phyloP scores from a whole-genome alignment of 129 eudicot species.

The Artemisia argyi region DNA sequence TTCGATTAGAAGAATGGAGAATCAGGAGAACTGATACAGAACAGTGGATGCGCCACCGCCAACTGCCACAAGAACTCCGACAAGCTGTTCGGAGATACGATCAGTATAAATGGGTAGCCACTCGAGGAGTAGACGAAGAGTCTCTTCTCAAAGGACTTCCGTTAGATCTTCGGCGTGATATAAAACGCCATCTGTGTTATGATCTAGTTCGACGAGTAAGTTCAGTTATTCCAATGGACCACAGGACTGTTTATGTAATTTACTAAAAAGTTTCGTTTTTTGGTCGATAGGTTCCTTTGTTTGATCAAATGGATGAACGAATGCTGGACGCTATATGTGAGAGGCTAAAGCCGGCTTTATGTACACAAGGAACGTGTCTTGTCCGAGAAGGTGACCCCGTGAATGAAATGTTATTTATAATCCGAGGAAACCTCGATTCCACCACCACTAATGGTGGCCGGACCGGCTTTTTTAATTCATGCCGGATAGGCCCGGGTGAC shows the following conservation, averaged over 20 bases:
- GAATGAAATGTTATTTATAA: conserved; percentile 61
- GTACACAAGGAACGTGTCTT: conserved; percentile 54
- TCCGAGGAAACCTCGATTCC: conserved; percentile 56
- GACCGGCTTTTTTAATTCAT: conserved; percentile 55
- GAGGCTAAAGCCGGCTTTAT: conserved; percentile 57
- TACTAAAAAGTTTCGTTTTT: neutral
- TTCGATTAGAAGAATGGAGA: conserved; percentile 90
- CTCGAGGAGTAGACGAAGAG: conserved; percentile 88
- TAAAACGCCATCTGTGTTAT: conserved; percentile 83
- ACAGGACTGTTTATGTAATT: neutral
- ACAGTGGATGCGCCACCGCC: conserved; percentile 96
- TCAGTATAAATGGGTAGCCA: conserved; percentile 89
- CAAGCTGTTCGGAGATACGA: conserved; percentile 76
- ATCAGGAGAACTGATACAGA: conserved; percentile 84
- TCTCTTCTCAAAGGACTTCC: conserved; percentile 75
- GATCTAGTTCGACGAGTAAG: conserved; percentile 85
- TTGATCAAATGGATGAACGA: conserved; percentile 68
- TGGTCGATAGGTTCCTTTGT: conserved; percentile 49
- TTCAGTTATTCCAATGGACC: neutral
- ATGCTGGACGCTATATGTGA: conserved; percentile 69
- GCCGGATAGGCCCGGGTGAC: conserved; percentile 48
- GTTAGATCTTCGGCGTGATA: conserved; percentile 71
- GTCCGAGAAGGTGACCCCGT: conserved; percentile 75
- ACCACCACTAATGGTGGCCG: conserved; percentile 64
- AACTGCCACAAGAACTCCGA: conserved; percentile 72